Evolutionary conservation across 352 stramenopile genomes (phyloP).

Genomic region (Phytophthora quininea): DNA sequence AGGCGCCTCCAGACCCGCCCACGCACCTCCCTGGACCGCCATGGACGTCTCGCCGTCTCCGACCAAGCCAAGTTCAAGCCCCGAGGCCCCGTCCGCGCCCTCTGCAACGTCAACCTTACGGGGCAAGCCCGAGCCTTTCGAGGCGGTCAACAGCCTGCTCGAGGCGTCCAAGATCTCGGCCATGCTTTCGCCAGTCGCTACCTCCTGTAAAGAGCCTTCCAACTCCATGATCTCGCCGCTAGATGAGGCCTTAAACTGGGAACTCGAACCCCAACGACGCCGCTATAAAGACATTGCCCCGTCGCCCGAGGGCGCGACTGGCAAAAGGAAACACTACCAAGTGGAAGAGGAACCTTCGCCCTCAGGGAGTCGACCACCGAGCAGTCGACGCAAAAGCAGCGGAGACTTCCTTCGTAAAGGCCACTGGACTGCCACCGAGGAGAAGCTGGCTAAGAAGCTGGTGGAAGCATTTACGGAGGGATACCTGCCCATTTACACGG

Average conservation of each 20-base stretch:
- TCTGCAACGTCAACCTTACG: background rate
- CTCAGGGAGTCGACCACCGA: constrained; percentile 1
- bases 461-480: constrained; percentile 80
- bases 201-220: constrained; percentile 1
- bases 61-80: constrained; percentile 16
- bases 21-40: background rate
- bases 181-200: background rate
- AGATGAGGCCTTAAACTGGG: constrained; percentile 32
- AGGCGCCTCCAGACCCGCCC: background rate
- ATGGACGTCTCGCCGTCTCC: constrained; percentile 22
- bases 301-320: constrained; percentile 5
- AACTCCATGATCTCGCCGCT: constrained; percentile 4
- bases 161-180: background rate
- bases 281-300: constrained; percentile 15
- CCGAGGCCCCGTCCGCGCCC: background rate
- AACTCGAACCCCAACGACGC: constrained; percentile 32
- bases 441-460: constrained; percentile 57
- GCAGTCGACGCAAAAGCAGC: constrained; percentile 56
- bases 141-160: constrained; percentile 6
- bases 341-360: constrained; percentile 15
- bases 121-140: constrained; percentile 15
- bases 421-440: constrained; percentile 75
- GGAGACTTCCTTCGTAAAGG: constrained; percentile 77
- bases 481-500: constrained; percentile 75
- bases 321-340: constrained; percentile 47